A percentile compares a stretch with the other conserved stretches of the same genome.
Evolutionary conservation across 2,329 filamentous ascomycete genomes (phyloP).

Genomic region (Pseudogymnoascus sp.): DNA sequence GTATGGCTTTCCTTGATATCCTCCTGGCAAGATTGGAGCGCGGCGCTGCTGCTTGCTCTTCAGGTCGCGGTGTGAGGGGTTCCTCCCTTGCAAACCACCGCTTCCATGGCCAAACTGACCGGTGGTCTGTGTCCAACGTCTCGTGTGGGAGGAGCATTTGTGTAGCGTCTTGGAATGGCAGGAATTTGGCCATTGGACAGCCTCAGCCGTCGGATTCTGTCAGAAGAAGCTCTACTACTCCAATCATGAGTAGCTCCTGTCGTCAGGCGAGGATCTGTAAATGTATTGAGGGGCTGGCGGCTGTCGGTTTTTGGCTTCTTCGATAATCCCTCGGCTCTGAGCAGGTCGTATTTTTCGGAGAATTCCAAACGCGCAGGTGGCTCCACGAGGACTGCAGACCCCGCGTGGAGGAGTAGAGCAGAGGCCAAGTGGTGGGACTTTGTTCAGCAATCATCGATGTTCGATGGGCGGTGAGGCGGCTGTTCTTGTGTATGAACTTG

Average conservation of each 20-base stretch:
- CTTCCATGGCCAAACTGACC: conserved; percentile 27
- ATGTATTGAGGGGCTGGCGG: neutral
- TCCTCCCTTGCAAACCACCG: conserved; percentile 27
- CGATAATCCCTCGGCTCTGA: neutral
- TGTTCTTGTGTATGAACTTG: conserved; percentile 8
- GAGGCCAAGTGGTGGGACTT: neutral
- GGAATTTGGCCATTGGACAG: conserved; percentile 2
- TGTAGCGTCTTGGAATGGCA: conserved; percentile 15
- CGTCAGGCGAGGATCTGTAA: neutral
- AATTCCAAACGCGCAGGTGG: neutral
- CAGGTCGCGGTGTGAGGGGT: conserved; percentile 15
- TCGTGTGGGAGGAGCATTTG: conserved; percentile 23
- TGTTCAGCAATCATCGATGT: conserved; percentile 5
- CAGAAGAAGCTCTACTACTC: neutral
- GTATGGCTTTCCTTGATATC: conserved; percentile 55
- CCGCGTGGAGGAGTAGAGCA: conserved; percentile 1
- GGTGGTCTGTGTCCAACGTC: conserved; percentile 25
- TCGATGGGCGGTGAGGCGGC: conserved; percentile 3
- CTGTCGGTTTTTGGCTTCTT: conserved; percentile 6
- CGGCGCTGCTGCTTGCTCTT: conserved; percentile 15
- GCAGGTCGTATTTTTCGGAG: neutral
- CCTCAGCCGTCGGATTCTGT: conserved; percentile 8
- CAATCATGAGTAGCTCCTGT: neutral
- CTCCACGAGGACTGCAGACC: conserved; percentile 8
- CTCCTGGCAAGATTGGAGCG: conserved; percentile 24